These are phyloP conservation scores for Kodamaea leandrae DNA, from an alignment of 805 yeast species.

Conservation along the genomic window DNA sequence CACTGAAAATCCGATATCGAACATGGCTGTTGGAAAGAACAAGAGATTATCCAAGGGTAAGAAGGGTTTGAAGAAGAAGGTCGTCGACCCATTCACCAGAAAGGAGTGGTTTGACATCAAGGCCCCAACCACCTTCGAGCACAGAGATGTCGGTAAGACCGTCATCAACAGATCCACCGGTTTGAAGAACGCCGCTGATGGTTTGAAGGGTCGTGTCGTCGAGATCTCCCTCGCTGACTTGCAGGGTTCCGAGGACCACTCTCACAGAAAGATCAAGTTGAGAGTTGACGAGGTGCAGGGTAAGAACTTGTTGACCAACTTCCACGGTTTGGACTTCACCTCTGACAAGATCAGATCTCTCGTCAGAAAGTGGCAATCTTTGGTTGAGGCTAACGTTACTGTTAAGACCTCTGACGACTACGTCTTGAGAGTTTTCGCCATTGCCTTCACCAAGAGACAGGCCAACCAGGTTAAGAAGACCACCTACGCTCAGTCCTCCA, in stretches of 20 bases:
- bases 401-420: conserved; percentile 97
- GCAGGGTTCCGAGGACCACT: conserved; percentile 98
- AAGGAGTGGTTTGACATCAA: conserved; percentile 98
- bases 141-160: conserved; percentile 98
- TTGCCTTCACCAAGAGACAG: conserved; percentile 97
- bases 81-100: conserved; percentile 98
- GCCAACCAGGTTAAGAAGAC: conserved; percentile 96
- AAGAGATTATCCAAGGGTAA: conserved; percentile 85
- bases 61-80: conserved; percentile 99
- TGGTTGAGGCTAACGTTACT: conserved; percentile 96
- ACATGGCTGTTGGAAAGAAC: conserved; percentile 76
- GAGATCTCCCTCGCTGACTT: conserved; percentile 95
- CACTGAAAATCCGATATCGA: conserved; percentile 13
- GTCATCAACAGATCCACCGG: conserved; percentile 98
- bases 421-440: conserved; percentile 92
- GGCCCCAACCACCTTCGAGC: conserved; percentile 98
- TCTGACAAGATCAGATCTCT: conserved; percentile 95
- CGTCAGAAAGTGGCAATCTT: conserved; percentile 98
- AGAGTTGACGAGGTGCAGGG: conserved; percentile 99
- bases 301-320: conserved; percentile 96
- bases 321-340: conserved; percentile 98
- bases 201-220: conserved; percentile 95
- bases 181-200: conserved; percentile 96
- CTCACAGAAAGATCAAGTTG: conserved; percentile 94
- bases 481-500: conserved; percentile 95